Base-by-base conservation (phyloP, 257 asterid species). In the Capsicum baccatum region DNA sequence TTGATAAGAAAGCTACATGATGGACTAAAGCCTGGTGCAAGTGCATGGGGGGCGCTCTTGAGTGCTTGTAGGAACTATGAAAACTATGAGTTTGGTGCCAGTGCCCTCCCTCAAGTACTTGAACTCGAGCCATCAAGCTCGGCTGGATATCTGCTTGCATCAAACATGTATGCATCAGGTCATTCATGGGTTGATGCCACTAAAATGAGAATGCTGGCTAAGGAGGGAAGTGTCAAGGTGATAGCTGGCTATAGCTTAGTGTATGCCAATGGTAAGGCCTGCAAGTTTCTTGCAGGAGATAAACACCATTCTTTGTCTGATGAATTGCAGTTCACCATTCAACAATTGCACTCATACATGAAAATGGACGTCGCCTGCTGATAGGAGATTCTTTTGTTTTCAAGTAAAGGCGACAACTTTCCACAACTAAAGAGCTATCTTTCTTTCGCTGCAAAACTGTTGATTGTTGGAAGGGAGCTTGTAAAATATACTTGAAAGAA, bases 11-110 rank as follows among this genome's bases (percentile, higher is more conserved):
- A 81, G 84, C 81, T 91, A 68, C 90, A 92, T 66, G 21, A 47
- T 58, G 90, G 84, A 83, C 52, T 85, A 85, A 91, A 90, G 85
- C 91, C 90, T 3, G 81, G 89, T 11, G 92, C 95, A 6, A 93
- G 94, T 89, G 98, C 97, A 76, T 94, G 99, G 98, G 93, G 98
- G 57, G 95, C 99, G 4, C 83, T 96, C 60, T 88, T 94, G 92
- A 93, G 98, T 86, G 98, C 91, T 10, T 91, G 95, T 80, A 91
- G 93, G 90, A 92, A 89, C 84, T 91, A 90, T 21, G 92, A 87
- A 83, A 81, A 88, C 74, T 60, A 87, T 54, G 86, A 86, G 83
- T 81, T 89, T 44, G 88, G 90, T 15, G 85, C 83, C 48, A 86
- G 79, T 80, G 93, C 91, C 69, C 85, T 91, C 64, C 54, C 90